These are phyloP conservation scores for Solanum lignicaule DNA, from an alignment of 257 asterid species.

Conservation along the genomic window DNA sequence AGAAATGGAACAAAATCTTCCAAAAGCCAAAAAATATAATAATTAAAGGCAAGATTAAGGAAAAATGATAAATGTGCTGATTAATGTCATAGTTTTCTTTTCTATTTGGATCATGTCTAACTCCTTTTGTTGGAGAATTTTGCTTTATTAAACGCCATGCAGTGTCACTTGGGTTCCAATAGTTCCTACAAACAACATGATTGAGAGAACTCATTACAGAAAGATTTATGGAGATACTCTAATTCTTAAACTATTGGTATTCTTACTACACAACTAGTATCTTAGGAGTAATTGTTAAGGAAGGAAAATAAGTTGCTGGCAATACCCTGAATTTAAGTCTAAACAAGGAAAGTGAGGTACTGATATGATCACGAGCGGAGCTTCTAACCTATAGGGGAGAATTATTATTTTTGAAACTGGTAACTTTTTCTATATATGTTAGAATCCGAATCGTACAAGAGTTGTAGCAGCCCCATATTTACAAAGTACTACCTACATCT, in stretches of 20 bases:
- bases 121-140: not conserved
- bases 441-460: too few relatives aligned
- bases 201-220: not conserved
- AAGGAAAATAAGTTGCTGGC: not conserved
- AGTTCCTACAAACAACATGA: not conserved
- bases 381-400: not conserved
- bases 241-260: not conserved
- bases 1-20: not conserved
- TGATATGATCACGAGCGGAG: not conserved
- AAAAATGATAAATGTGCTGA: not conserved
- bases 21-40: not conserved
- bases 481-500: too few relatives aligned
- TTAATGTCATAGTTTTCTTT: not conserved
- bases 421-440: too few relatives aligned
- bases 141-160: not conserved
- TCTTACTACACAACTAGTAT: not conserved
- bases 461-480: too few relatives aligned
- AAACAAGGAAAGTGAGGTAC: not conserved
- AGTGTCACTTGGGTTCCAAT: not conserved
- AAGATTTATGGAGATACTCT: not conserved
- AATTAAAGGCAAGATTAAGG: not conserved
- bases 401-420: too few relatives aligned
- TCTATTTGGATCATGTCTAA: not conserved
- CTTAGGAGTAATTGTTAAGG: not conserved
- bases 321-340: not conserved